Evolutionary conservation across 2,329 filamentous ascomycete genomes (phyloP).

Genomic region (Anisogramma anomala): DNA sequence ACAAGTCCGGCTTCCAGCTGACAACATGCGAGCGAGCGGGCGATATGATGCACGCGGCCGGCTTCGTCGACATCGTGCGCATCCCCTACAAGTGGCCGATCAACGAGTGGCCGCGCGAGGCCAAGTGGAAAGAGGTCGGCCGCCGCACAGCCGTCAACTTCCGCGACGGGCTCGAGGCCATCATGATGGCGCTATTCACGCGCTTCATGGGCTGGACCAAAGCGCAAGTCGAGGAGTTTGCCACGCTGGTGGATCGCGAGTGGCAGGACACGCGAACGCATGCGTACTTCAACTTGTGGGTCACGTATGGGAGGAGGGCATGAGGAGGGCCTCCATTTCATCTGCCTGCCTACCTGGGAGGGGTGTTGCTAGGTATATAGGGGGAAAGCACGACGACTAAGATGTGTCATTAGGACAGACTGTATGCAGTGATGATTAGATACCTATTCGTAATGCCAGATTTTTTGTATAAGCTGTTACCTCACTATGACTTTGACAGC

Average conservation of each 20-base stretch:
- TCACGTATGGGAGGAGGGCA: constrained; percentile 21
- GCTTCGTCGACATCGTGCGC: constrained; percentile 13
- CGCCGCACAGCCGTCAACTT: constrained; percentile 12
- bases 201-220: constrained; percentile 17
- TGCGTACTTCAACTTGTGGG: constrained; percentile 21
- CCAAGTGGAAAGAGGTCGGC: constrained; percentile 16
- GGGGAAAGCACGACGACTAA: not conserved
- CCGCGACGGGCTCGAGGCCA: constrained; percentile 14
- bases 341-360: no score
- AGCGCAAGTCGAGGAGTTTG: constrained; percentile 17
- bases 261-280: constrained; percentile 20
- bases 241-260: constrained; percentile 18
- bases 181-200: constrained; percentile 18
- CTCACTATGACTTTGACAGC: no score
- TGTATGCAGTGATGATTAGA: not conserved
- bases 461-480: no score
- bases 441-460: not conserved
- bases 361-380: not conserved
- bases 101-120: constrained; percentile 18
- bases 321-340: no score
- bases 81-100: constrained; percentile 16
- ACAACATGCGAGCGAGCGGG: constrained; percentile 20
- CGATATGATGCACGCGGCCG: constrained; percentile 17
- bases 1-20: constrained; percentile 19
- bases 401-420: not conserved